phyloP scores from a whole-genome alignment of 129 eudicot genomes.

The Flaveria ramosissima region DNA sequence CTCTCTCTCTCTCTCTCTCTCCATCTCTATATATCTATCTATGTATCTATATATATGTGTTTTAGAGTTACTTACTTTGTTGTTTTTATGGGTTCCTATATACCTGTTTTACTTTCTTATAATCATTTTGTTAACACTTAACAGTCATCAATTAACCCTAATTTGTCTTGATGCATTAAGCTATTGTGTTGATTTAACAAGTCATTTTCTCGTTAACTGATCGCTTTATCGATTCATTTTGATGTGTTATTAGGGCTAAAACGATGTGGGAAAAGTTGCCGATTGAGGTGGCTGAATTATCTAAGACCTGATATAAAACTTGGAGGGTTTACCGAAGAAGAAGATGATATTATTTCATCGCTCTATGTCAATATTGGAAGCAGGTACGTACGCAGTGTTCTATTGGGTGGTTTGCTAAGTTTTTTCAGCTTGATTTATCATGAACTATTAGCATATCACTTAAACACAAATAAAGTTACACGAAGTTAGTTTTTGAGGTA shows the following conservation, averaged over 20 bases:
- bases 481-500: no score
- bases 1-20: background rate
- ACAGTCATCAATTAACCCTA: background rate
- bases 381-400: slow-evolving; percentile 35
- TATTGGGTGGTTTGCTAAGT: background rate
- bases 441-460: no score
- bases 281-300: slow-evolving; percentile 76
- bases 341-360: slow-evolving; percentile 54
- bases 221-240: background rate
- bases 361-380: slow-evolving; percentile 63
- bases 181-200: background rate
- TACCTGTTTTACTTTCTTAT: background rate
- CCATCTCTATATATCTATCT: background rate
- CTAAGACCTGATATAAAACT: slow-evolving; percentile 72
- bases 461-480: no score
- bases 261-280: slow-evolving; percentile 81
- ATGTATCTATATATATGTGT: background rate
- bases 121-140: background rate
- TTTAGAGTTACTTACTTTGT: slow-evolving; percentile 6
- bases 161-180: background rate
- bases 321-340: slow-evolving; percentile 73
- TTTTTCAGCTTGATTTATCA: no score
- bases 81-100: background rate
- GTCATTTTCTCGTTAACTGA: background rate
- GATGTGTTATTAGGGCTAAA: slow-evolving; percentile 48